Evolutionary conservation across 345 rosid genomes (phyloP).

Genomic region (Balakata baccata): DNA sequence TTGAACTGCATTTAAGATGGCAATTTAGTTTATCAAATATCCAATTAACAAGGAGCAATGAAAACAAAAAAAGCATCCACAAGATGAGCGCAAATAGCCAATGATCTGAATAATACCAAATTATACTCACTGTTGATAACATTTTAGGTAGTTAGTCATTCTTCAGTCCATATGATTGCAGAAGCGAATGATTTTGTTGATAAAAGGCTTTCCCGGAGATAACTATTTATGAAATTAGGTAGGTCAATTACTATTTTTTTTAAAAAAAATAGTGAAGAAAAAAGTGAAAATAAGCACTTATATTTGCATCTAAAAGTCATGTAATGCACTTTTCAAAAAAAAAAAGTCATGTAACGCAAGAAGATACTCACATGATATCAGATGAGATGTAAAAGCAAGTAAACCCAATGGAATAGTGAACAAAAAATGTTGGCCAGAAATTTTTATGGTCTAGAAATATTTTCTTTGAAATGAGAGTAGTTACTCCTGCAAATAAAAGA

Average conservation of each 20-base stretch:
- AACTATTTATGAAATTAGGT: conserved; percentile 40
- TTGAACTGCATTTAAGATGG: conserved; percentile 7
- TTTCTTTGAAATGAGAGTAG: conserved; percentile 40
- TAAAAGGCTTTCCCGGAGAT: conserved; percentile 59
- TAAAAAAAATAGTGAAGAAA: background rate
- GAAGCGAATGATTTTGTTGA: conserved; percentile 58
- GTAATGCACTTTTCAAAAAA: too few relatives aligned
- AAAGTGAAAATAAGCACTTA: background rate
- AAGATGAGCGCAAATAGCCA: background rate
- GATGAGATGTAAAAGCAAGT: conserved; percentile 27
- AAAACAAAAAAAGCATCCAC: background rate
- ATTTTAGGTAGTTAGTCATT: conserved; percentile 14
- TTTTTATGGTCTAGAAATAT: conserved; percentile 25
- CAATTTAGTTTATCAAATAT: conserved; percentile 6
- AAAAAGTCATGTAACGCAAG: conserved; percentile 10
- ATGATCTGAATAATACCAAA: background rate
- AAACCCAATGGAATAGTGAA: conserved; percentile 25
- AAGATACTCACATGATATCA: conserved; percentile 59
- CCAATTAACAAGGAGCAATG: background rate
- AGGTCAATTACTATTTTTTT: background rate
- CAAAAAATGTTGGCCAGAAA: conserved; percentile 31
- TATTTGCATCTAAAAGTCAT: background rate
- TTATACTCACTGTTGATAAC: conserved; percentile 8
- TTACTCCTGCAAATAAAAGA: conserved; percentile 51
- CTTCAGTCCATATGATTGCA: conserved; percentile 52